These are phyloP conservation scores for Penicillium pulvis DNA, from an alignment of 495 filamentous ascomycete species.

Conservation along the genomic window DNA sequence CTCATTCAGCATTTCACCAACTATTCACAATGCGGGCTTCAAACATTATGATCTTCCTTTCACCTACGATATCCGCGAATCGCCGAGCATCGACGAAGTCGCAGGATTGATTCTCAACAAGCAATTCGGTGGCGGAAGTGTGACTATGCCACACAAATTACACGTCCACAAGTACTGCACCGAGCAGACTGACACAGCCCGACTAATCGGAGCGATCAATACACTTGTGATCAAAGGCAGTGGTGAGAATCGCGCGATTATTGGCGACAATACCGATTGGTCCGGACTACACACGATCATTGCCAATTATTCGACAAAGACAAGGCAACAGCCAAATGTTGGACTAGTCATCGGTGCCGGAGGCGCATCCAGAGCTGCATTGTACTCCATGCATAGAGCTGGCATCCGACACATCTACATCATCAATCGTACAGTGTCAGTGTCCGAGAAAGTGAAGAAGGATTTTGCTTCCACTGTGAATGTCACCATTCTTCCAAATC, in stretches of 20 bases:
- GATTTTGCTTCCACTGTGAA: slow-evolving; percentile 51
- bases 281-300: slow-evolving; percentile 39
- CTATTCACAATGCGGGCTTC: slow-evolving; percentile 72
- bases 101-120: slow-evolving; percentile 51
- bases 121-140: slow-evolving; percentile 42
- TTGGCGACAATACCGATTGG: slow-evolving; percentile 53
- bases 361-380: slow-evolving; percentile 43
- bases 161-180: slow-evolving; percentile 41
- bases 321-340: slow-evolving; percentile 14
- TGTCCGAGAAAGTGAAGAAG: slow-evolving; percentile 55
- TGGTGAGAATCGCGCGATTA: slow-evolving; percentile 29
- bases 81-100: slow-evolving; percentile 27
- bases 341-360: slow-evolving; percentile 49
- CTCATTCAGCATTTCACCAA: slow-evolving; percentile 66
- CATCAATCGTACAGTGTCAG: slow-evolving; percentile 57
- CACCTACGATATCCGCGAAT: slow-evolving; percentile 59
- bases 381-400: slow-evolving; percentile 50
- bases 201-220: slow-evolving; percentile 45
- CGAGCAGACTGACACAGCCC: slow-evolving; percentile 33
- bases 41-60: slow-evolving; percentile 63
- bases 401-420: slow-evolving; percentile 65
- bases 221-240: slow-evolving; percentile 35
- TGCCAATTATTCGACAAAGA: slow-evolving; percentile 11
- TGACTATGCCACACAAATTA: slow-evolving; percentile 55
- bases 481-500: slow-evolving; percentile 7